These are phyloP conservation scores for Penicillium sp. DNA, from an alignment of 2,329 filamentous ascomycete genomes.

Conservation along the genomic window DNA sequence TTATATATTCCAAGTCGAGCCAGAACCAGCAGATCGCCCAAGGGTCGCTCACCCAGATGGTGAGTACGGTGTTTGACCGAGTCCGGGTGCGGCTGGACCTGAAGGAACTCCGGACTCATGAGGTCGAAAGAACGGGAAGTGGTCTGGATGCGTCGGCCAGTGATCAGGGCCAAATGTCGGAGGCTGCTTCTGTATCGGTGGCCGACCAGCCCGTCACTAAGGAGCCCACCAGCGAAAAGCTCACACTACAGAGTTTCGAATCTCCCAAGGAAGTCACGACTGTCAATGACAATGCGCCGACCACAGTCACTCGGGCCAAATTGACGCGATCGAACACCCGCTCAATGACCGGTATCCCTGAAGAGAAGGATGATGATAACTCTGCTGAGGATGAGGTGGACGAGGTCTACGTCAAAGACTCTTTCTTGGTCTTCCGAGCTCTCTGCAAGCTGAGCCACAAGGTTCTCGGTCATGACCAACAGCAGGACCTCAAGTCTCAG, in stretches of 20 bases:
- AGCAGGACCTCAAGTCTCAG: conserved; percentile 88
- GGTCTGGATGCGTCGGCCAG: conserved; percentile 41
- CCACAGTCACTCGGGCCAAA: conserved; percentile 62
- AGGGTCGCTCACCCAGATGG: conserved; percentile 96
- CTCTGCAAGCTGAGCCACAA: conserved; percentile 98
- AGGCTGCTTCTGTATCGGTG: conserved; percentile 34
- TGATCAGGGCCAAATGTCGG: conserved; percentile 48
- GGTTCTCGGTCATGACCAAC: conserved; percentile 79
- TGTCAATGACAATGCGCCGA: conserved; percentile 66
- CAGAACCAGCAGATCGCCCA: conserved; percentile 97
- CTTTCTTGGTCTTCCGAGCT: conserved; percentile 93
- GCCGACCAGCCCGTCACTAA: conserved; percentile 52
- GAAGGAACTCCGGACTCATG: conserved; percentile 71
- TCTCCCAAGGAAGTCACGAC: conserved; percentile 65
- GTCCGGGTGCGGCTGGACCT: conserved; percentile 82
- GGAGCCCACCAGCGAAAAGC: conserved; percentile 52
- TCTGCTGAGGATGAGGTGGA: conserved; percentile 68
- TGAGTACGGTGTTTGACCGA: conserved; percentile 94
- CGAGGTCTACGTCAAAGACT: conserved; percentile 94
- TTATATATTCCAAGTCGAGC: conserved; percentile 88
- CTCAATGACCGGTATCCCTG: conserved; percentile 35
- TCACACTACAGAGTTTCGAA: conserved; percentile 68
- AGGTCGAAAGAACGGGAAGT: conserved; percentile 35
- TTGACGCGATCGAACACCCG: conserved; percentile 48
- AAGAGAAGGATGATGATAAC: conserved; percentile 40